A percentile compares a stretch with the other conserved stretches of the same genome.
These are phyloP conservation scores for Stemphylium beticola DNA, from an alignment of 2,329 filamentous ascomycete species.

Conservation along the genomic window DNA sequence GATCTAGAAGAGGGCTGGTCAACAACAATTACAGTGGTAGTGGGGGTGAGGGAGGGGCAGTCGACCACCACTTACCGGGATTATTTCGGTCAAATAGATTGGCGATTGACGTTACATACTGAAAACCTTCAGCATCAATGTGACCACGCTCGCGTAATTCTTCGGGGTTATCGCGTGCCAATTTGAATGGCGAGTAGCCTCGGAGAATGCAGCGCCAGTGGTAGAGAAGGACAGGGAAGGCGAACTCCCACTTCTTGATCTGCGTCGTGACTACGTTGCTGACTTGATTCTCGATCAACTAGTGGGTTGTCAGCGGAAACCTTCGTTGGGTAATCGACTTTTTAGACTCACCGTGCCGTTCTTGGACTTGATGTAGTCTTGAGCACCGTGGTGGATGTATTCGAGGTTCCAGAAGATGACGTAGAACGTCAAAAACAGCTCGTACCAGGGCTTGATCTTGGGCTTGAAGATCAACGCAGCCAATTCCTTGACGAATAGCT, in stretches of 20 bases:
- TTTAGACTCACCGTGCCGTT: conserved; percentile 41
- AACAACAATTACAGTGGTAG: conserved; percentile 8
- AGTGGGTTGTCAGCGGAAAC: conserved; percentile 17
- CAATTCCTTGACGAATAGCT: conserved; percentile 38
- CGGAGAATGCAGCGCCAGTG: conserved; percentile 44
- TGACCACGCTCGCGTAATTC: conserved; percentile 38
- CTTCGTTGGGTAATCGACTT: no score
- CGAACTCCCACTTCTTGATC: conserved; percentile 45
- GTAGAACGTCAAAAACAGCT: conserved; percentile 45
- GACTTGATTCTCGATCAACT: conserved; percentile 43
- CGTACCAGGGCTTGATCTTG: conserved; percentile 47
- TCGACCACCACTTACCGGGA: conserved; percentile 27
- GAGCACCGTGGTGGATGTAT: conserved; percentile 43
- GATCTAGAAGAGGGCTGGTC: conserved; percentile 25
- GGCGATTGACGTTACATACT: conserved; percentile 39
- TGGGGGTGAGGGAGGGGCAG: neutral
- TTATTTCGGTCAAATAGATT: conserved; percentile 33
- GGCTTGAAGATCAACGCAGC: conserved; percentile 39
- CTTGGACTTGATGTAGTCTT: conserved; percentile 44
- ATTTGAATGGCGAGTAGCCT: conserved; percentile 41
- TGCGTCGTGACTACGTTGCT: conserved; percentile 42
- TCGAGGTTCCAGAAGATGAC: conserved; percentile 47
- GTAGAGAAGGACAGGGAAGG: conserved; percentile 39
- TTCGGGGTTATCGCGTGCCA: conserved; percentile 45
- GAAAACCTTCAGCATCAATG: conserved; percentile 37